Evolutionary conservation across 805 yeast species (phyloP).

Genomic region (Wickerhamiella sorbophila): DNA sequence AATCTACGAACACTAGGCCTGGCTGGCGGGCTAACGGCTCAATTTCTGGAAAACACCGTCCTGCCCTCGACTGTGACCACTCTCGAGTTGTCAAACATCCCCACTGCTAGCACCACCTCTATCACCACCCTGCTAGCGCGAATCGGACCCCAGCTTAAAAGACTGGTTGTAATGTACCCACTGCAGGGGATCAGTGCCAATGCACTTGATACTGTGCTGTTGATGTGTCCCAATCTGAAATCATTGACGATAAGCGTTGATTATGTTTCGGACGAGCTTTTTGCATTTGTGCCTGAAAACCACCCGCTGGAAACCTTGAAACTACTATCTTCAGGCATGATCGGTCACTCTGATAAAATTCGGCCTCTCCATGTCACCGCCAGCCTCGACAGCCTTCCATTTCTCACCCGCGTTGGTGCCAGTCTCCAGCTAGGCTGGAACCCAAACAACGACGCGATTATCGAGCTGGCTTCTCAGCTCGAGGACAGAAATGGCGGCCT

Average conservation of each 20-base stretch:
- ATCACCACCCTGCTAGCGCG: slow-evolving; percentile 45
- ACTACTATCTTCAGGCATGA: slow-evolving; percentile 71
- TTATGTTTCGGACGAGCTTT: slow-evolving; percentile 38
- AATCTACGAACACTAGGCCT: slow-evolving; percentile 55
- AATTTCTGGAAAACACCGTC: slow-evolving; percentile 50
- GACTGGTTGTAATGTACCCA: slow-evolving; percentile 66
- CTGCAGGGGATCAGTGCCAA: slow-evolving; percentile 63
- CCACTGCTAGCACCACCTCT: slow-evolving; percentile 51
- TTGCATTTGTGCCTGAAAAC: slow-evolving; percentile 26
- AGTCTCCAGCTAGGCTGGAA: slow-evolving; percentile 77
- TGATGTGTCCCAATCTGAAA: slow-evolving; percentile 59
- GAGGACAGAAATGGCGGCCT: slow-evolving; percentile 2
- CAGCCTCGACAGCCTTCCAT: slow-evolving; percentile 71
- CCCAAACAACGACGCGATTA: slow-evolving; percentile 9
- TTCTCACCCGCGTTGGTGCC: slow-evolving; percentile 46
- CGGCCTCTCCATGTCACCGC: slow-evolving; percentile 82
- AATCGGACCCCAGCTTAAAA: slow-evolving; percentile 51
- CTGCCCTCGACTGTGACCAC: slow-evolving; percentile 61
- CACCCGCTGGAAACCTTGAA: slow-evolving; percentile 47
- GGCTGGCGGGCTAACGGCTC: slow-evolving; percentile 82
- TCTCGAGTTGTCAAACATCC: slow-evolving; percentile 79
- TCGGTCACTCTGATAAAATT: slow-evolving; percentile 66
- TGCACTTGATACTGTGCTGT: slow-evolving; percentile 59
- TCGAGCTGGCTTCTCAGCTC: background rate
- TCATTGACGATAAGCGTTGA: slow-evolving; percentile 64